Evolutionary conservation across 805 yeast genomes (phyloP).

Genomic region (Metschnikowia bowlesiae): DNA sequence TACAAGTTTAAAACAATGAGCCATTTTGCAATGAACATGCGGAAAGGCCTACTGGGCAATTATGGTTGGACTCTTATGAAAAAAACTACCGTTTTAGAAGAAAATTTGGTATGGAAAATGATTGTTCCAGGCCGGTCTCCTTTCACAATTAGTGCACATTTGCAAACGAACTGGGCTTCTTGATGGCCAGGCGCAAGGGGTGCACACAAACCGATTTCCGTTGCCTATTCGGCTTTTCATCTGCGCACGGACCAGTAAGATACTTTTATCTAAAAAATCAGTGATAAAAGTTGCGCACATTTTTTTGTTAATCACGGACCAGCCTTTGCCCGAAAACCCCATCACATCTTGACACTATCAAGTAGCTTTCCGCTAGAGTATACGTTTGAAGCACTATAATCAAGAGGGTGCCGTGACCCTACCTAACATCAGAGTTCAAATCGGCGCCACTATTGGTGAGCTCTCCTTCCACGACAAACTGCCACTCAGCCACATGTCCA

Average conservation of each 20-base stretch:
- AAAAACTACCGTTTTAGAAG: too few species aligned
- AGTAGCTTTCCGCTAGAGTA: not conserved
- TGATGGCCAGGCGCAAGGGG: not conserved
- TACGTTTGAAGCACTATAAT: not conserved
- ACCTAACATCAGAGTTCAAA: too few species aligned
- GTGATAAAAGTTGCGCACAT: slow-evolving; percentile 8
- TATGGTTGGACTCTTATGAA: too few species aligned
- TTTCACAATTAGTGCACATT: not conserved
- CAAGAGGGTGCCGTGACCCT: too few species aligned
- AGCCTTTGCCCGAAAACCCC: not conserved
- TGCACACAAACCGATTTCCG: not conserved
- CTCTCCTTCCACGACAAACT: not conserved
- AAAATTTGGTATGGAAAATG: too few species aligned
- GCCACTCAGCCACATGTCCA: slow-evolving; percentile 5
- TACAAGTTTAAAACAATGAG: too few species aligned
- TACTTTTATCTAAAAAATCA: slow-evolving; percentile 18
- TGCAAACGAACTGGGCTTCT: not conserved
- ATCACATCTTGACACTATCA: not conserved
- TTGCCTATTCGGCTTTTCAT: slow-evolving; percentile 1
- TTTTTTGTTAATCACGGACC: slow-evolving; percentile 3
- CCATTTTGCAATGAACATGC: too few species aligned
- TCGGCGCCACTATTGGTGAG: not conserved
- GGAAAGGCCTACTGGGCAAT: too few species aligned
- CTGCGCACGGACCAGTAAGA: slow-evolving; percentile 7
- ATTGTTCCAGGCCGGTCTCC: too few species aligned